Evolutionary conservation across 345 rosid genomes (phyloP), one percentile per base, ranked within the genome.

Genomic region (Populus simonii): DNA sequence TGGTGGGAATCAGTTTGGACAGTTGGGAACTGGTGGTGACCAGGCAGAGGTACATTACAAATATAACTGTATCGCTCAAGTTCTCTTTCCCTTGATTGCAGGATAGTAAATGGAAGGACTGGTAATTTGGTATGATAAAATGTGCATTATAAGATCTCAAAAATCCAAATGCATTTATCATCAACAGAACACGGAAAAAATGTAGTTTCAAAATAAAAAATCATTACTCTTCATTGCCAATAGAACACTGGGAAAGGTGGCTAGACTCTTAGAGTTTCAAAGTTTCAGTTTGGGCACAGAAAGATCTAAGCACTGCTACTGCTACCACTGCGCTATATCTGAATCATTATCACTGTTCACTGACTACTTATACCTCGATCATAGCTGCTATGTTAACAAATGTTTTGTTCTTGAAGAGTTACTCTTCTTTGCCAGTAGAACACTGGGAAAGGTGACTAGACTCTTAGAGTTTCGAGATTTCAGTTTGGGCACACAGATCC

Each of bases 1-100:
- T 86, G 99, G 99, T 47, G 98, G 99, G 81, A 96, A 96, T 80
- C 99, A 96, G 84, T 96, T 96, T 84, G 97, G 98, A 69, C 99
- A 94, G 83, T 84, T 96, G 84, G 99, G 99, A 79, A 92, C 98
- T 78, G 99, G 99, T 35, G 77, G 86, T 81, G 99, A 96, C 78
- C 98, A 94, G 81, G 96, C 97, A 45, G 99, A 96, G 97, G 98
- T 96, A 92, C 11, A 45, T 18, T 7, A 39, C 49, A 39, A 55
- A 33, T 73, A 66, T 62, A 45, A 70, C 47, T 6, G 18, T 27
- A 41, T 67, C 27, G 9, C 70, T 18, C 12, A 38, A 7, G 47
- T 36, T 55, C 55, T 49, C 20, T 57, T 76, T 33, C 17, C 6
- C 22, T 76, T 29, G 41, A 8, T 43, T 71, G 31, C 65, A 27